Evolutionary conservation across 441 rosid species (phyloP), one percentile per base, ranked within the genome.

Genomic region (Omphalea diandra): DNA sequence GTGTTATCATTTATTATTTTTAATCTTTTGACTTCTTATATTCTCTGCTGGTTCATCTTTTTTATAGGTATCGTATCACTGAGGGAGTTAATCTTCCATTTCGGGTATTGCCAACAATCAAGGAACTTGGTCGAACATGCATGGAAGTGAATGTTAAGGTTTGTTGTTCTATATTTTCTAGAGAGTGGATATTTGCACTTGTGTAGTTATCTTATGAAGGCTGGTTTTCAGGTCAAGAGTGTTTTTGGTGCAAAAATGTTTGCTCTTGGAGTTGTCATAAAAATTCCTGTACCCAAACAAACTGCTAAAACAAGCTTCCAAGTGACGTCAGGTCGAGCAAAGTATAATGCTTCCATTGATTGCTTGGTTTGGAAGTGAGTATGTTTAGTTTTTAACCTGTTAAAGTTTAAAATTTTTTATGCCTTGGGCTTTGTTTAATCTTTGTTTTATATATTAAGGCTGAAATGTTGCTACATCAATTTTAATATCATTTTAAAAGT

Each of bases 221-320:
- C 61, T 60, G 43, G 46, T 75, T 50, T 82, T 75, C 90, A 96
- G 99, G 93, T 96, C 27, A 96, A 96, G 81, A 96, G 99, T 83
- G 98, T 91, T 54, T 96, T 93, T 73, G 99, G 99, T 76, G 91
- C 98, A 60, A 96, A 96, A 86, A 96, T 93, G 99, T 96, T 96
- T 84, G 94, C 98, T 26, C 93, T 96, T 46, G 99, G 99, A 44
- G 99, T 93, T 38, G 93, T 93, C 54, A 89, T 96, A 76, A 96
- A 96, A 83, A 85, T 91, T 79, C 99, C 97, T 49, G 99, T 96
- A 47, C 98, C 98, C 26, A 96, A 96, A 78, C 98, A 93, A 83
- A 96, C 99, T n/a, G 98, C 99, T 2, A 96, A 96, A 73, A 87
- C 97, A 64, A 96, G 85, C 81, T 96, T 93, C 87, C 99, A 90